Evolutionary conservation across 257 asterid species (phyloP), one percentile per base, ranked within the genome.

Genomic region (Gardenia jasminoides): DNA sequence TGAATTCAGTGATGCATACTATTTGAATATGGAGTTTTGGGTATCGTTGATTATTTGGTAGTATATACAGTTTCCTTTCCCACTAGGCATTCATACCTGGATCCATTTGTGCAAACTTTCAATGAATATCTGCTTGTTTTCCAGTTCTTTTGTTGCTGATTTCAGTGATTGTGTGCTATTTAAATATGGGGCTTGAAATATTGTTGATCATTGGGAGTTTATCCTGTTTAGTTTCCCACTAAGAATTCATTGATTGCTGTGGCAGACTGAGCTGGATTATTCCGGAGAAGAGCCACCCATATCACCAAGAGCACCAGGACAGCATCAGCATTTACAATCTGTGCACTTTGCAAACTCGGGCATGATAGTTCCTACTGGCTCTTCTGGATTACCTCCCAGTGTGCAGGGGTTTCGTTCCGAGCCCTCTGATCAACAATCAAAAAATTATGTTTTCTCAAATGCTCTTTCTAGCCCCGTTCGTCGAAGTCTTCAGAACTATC

Each of bases 401-500:
- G 86, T 73, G 28, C 76, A 69, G 48, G 86, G 82, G 12, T 39
- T 73, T 62, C 83, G 87, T 20, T 44, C 87, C 0, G 86, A 86
- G 68, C 81, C 86, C 39, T 78, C 33, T 69, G 88, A 87, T 77
- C 82, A 70, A 41, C 90, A 83, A 75, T 78, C 88, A 26, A 85
- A 79, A 68, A 85, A 85, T 78, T 82, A 85, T 77, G 86, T 87
- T 43, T 87, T 87, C 80, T 85, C 90, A 65, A 85, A 87, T 83
- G 88, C 90, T 26, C 87, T 87, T 43, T 87, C 90, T 74, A 85
- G 90, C 78, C 90, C 88, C 11, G 86, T 84, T 69, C 83, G 87
- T 54, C 85, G 75, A 56, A 85, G 84, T 76, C 88, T 87, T 76
- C 90, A 87, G 68, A 87, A 83, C 70, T 84, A 85, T 83, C 84